phyloP scores from a whole-genome alignment of 495 filamentous ascomycete species.

The Terfezia boudieri region DNA sequence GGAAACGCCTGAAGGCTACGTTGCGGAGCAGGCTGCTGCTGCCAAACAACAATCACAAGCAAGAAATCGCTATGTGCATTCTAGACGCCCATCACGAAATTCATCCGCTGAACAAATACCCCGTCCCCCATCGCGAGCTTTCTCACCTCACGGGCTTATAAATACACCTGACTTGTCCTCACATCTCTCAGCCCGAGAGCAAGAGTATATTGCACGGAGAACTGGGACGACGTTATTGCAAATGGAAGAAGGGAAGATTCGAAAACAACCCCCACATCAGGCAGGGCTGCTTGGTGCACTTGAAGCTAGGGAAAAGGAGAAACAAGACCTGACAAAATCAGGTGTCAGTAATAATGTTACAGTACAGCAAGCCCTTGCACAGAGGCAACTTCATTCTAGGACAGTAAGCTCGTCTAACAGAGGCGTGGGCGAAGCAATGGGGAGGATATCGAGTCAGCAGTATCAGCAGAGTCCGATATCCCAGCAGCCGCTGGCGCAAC shows the following conservation, averaged over 20 bases:
- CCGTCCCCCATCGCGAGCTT: conserved; percentile 30
- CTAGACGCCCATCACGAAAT: conserved; percentile 32
- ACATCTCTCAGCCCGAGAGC: conserved; percentile 73
- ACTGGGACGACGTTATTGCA: conserved; percentile 67
- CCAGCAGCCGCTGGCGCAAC: too few relatives aligned
- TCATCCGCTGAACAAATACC: conserved; percentile 19
- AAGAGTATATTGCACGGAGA: conserved; percentile 73
- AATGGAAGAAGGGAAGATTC: conserved; percentile 31
- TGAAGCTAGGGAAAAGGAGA: conserved; percentile 52
- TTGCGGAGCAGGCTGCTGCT: conserved; percentile 56
- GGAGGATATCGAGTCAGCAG: conserved; percentile 4
- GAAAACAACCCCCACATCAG: conserved; percentile 27
- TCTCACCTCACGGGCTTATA: conserved; percentile 14
- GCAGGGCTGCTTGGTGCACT: conserved; percentile 54
- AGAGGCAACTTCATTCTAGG: conserved; percentile 36
- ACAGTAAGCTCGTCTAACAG: conserved; percentile 18
- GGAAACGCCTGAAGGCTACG: conserved; percentile 51
- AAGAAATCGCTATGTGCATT: conserved; percentile 30
- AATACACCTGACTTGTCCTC: conserved; percentile 31
- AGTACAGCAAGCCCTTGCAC: conserved; percentile 58
- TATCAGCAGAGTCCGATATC: conserved; percentile 1
- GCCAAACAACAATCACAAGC: conserved; percentile 22
- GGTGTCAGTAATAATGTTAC: conserved; percentile 24
- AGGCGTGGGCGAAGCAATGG: conserved; percentile 2
- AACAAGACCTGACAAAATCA: conserved; percentile 29